phyloP scores from a whole-genome alignment of 257 asterid genomes.

The Mitragyna speciosa region DNA sequence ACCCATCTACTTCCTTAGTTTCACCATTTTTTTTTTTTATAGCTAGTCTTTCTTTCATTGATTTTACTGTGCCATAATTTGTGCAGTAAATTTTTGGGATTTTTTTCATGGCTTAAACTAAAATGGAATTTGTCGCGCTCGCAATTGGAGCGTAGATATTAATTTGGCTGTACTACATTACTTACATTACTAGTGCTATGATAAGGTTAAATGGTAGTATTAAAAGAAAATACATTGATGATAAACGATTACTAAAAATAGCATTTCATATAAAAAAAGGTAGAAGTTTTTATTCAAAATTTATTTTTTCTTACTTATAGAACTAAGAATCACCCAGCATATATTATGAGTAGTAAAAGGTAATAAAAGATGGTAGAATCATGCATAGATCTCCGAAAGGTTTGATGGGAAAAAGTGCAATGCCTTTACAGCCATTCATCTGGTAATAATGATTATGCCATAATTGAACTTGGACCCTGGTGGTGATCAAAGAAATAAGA shows the following conservation, averaged over 20 bases:
- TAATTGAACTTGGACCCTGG: constrained; percentile 48
- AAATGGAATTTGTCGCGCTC: constrained; percentile 1
- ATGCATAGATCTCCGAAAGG: constrained; percentile 46
- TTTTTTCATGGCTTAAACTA: constrained; percentile 16
- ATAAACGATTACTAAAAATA: background rate
- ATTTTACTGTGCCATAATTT: background rate
- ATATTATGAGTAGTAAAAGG: constrained; percentile 1
- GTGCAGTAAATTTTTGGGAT: background rate
- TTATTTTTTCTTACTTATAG: no score
- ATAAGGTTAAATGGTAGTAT: no score
- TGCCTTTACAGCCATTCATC: constrained; percentile 64
- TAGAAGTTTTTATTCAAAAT: background rate
- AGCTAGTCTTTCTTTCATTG: no score
- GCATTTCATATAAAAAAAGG: background rate
- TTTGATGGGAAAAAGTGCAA: constrained; percentile 48
- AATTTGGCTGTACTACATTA: background rate
- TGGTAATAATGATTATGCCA: constrained; percentile 73
- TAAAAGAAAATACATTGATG: no score
- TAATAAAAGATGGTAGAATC: constrained; percentile 17
- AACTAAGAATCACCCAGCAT: no score
- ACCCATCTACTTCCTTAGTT: background rate
- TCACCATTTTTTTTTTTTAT: no score
- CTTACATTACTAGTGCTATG: background rate
- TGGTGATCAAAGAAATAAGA: background rate
- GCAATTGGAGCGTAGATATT: no score